Base-by-base conservation (phyloP, 2,329 filamentous ascomycete genomes). In the Colletotrichum eremochloae region DNA sequence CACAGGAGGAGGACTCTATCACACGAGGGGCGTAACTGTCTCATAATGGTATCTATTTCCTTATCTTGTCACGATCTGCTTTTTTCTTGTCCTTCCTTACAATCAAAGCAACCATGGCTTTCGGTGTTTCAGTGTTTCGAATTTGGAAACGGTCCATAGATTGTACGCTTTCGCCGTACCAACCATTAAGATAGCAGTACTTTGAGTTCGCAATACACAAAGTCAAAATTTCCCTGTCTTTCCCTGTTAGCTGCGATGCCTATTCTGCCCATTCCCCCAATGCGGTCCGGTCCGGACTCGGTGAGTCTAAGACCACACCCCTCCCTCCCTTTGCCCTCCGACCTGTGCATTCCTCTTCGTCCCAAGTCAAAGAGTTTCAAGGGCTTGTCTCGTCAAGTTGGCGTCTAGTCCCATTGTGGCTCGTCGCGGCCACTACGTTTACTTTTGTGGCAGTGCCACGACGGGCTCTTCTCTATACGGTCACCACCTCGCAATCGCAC, bases 91-190 rank as follows among this genome's bases (percentile, higher is more conserved):
- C 52, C 67, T 63, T 71, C 68, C 57, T 71, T 69, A 64, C 57
- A 71, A 71, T 42, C 61, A 36, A 48, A 60, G n/a, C 46, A 63
- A 69, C 60, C 69, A 65, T 72, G 66, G 67, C 67, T 61, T 70
- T 44, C 48, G 70, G 70, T 72, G 70, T 72, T 58, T 72, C 15
- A 57, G 53, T 61, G 52, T 65, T 60, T 64, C 24, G 52, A 44
- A 12, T 44, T 63, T 46, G 42, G 57, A 63, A 61, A 70, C 67
- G 70, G 66, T 65, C 33, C 55, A 72, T 72, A 72, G 66, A 72
- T 55, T 72, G 70, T 72, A 70, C 66, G 70, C 66, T 61, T 18
- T 60, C 61, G 66, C 55, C 60, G 70, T 61, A 72, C 70, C 60
- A n/a, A 48, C 38, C 2, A 33, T 5, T 48, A 58, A 72, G 61